Evolutionary conservation across 192 early-diverging fungal species (phyloP), one percentile per base, ranked within the genome.

Genomic region (Spizellomyces punctatus): DNA sequence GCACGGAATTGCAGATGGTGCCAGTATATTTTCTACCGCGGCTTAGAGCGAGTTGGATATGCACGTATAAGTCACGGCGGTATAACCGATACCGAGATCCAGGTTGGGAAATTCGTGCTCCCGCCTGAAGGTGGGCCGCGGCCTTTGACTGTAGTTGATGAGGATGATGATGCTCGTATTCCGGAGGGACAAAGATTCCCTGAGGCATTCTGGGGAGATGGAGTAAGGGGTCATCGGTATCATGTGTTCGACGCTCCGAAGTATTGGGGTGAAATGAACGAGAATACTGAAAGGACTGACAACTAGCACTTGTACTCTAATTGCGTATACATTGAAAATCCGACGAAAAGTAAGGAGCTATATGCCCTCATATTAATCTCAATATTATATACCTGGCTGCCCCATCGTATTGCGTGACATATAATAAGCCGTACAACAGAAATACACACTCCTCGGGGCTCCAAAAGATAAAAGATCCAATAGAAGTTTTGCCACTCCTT

Each of bases 21-120:
- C 41, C 68, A 69, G 41, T 69, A 69, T 50, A 69, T 69, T 41
- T 45, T 69, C 43, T 69, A 45, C 58, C 68, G 68, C 17, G 68
- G 68, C 8, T 47, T 69, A 16, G 27, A 69, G 19, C 68, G 68
- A 22, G 41, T 61, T 19, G 68, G 36, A 19, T 69, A 69, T 46
- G 68, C 68, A 22, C 68, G 68, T 17, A 41, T 69, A 22, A 45
- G 41, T 41, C 68, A 69, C 45, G 68, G 68, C 9, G 27, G 45
- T 5, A 69, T 69, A 6, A 69, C 56, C 22, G 68, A 69, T 54
- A 69, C 68, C 6, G 68, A 69, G 41, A 69, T 69, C 58, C 68
- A 69, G 46, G 54, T 50, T 5, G 68, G 46, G 5, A 69, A 69
- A 46, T 69, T 69, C 58, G 45, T 48, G 10, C 16, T 61, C 58